Evolutionary conservation across 2,329 filamentous ascomycete genomes (phyloP), one percentile per base, ranked within the genome.

Genomic region (Exophiala mesophila): DNA sequence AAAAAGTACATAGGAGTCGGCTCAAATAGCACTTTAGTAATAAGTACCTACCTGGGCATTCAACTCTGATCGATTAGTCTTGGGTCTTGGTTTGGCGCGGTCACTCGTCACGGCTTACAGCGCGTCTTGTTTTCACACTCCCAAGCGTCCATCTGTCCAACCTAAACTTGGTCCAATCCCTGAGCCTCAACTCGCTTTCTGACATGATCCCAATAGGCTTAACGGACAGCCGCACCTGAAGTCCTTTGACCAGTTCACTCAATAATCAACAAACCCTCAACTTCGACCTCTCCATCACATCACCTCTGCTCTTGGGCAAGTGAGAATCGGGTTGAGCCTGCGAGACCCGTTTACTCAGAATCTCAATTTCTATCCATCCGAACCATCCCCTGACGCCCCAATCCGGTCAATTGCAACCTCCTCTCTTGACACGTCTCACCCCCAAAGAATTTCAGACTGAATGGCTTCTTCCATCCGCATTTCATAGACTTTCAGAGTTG

Each of bases 401-500:
- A 31, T n/a, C n/a, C 23, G 20, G 35, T 28, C 21, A 44, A 35
- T 18, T 32, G 13, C 29, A 37, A 32, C 19, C 16, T 15, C 28
- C 21, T 37, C 17, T 15, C 8, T 50, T 50, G 47, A 47, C 49
- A 52, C 47, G 49, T 52, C 39, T 33, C 15, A 35, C 23, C 23
- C 23, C 23, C 23, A 26, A 12, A 26, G 12, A 26, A 7, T 26
- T 26, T 7, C 42, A 43, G 44, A 49, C 39, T 50, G 45, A 45
- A 50, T 51, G 37, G 48, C 40, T 48, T 21, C 36, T 41, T 38
- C 45, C 48, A 30, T 37, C 41, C 21, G 33, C 38, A 48, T 44
- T 49, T 55, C 45, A 49, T 12, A 46, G 30, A 35, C 16, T 39
- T 23, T 44, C 18, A 40, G 26, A 50, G 26, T 9, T 26, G 35